phyloP scores from a whole-genome alignment of 768 basidiomycete species.

The Trametes elegans region DNA sequence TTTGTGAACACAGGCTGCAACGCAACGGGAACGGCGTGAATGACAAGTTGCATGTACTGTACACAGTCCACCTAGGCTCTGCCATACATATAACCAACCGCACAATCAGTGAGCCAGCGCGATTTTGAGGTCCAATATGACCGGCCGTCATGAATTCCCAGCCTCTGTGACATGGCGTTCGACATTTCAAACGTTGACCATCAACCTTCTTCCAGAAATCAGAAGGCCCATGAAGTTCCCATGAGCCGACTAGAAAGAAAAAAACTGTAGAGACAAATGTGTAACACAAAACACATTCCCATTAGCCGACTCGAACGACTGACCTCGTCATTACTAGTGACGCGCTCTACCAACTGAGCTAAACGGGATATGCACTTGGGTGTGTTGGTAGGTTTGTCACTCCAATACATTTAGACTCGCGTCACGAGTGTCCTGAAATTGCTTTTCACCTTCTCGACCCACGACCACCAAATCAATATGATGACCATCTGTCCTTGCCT shows the following conservation, averaged over 20 bases:
- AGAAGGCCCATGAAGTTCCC: too few relatives aligned
- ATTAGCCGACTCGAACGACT: conserved; percentile 56
- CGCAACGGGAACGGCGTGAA: neutral
- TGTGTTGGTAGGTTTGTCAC: too few relatives aligned
- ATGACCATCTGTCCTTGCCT: too few relatives aligned
- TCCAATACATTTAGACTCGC: too few relatives aligned
- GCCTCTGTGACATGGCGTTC: too few relatives aligned
- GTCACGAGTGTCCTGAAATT: too few relatives aligned
- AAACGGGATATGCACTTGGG: conserved; percentile 33
- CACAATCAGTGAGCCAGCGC: neutral
- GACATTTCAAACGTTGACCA: too few relatives aligned
- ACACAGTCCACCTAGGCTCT: neutral
- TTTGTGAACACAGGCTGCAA: neutral
- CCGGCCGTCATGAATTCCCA: too few relatives aligned
- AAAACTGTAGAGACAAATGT: neutral
- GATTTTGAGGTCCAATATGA: too few relatives aligned
- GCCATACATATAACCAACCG: neutral
- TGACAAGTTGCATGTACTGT: neutral
- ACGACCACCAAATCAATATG: too few relatives aligned
- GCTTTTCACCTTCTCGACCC: too few relatives aligned
- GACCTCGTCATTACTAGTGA: conserved; percentile 70
- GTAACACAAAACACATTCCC: conserved; percentile 12
- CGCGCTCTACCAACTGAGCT: conserved; percentile 56
- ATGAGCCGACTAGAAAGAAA: neutral
- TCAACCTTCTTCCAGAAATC: too few relatives aligned